Conservation (phyloP, 331 rosid species). For the Prunus yedoensis region DNA sequence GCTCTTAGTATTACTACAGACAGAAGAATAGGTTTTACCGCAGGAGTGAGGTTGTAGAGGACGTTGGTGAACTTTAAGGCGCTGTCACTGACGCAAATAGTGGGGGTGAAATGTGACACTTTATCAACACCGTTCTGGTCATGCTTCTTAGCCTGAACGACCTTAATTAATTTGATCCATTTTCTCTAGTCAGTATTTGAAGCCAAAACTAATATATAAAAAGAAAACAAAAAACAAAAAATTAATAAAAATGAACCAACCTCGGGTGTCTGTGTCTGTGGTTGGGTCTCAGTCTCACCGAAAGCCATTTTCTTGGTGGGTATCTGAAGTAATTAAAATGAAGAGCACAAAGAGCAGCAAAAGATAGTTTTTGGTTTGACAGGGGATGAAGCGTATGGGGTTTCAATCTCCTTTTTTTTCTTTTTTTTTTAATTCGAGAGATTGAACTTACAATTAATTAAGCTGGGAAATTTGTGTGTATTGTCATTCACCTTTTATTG, state of each 20-base stretch:
- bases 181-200: no score
- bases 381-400: no score
- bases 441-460: background rate
- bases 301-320: background rate
- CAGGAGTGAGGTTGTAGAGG: slow-evolving; percentile 90
- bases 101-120: slow-evolving; percentile 30
- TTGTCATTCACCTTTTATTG: background rate
- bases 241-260: background rate
- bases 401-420: background rate
- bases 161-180: background rate
- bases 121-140: background rate
- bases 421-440: background rate
- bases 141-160: background rate
- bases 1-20: no score
- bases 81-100: slow-evolving; percentile 79
- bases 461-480: background rate
- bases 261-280: background rate
- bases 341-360: background rate
- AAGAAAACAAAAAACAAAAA: no score
- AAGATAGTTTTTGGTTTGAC: no score
- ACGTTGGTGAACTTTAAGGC: slow-evolving; percentile 81
- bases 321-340: no score
- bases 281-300: background rate
- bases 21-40: slow-evolving; percentile 40
- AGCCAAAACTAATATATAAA: no score